Evolutionary conservation across 1,284 basidiomycete genomes (phyloP).

Genomic region (Pseudozyma sp.): DNA sequence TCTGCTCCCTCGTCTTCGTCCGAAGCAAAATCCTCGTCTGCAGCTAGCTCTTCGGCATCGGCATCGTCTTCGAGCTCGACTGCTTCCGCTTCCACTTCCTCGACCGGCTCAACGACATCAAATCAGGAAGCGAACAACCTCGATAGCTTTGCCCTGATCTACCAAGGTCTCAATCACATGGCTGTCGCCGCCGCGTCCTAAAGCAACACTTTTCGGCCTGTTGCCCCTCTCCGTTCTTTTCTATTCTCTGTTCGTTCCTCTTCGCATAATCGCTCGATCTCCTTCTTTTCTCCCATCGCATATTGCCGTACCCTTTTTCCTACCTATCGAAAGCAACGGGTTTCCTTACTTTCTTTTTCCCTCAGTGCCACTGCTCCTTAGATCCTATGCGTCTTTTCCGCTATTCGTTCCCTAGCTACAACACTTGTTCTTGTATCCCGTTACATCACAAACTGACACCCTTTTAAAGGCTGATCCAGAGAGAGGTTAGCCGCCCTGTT

Average conservation of each 20-base stretch:
- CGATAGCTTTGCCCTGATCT: slow-evolving; percentile 41
- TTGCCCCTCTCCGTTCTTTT: no score
- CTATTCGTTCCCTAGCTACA: background rate
- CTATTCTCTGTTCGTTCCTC: no score
- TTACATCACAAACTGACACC: no score
- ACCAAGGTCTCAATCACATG: slow-evolving; percentile 42
- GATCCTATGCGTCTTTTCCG: background rate
- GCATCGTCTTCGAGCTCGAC: slow-evolving; percentile 8
- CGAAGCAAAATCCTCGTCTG: background rate
- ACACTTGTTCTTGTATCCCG: slow-evolving; percentile 5
- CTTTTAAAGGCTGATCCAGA: background rate
- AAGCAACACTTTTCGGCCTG: no score
- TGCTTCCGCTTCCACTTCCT: slow-evolving; percentile 4
- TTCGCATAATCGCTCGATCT: no score
- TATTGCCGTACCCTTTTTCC: no score
- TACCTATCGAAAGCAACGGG: slow-evolving; percentile 23
- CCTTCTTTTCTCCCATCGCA: no score
- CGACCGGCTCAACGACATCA: background rate
- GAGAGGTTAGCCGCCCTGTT: slow-evolving; percentile 19
- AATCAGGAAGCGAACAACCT: slow-evolving; percentile 21
- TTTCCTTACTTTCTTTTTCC: slow-evolving; percentile 3
- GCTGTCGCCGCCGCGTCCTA: slow-evolving; percentile 45
- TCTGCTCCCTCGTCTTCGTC: background rate
- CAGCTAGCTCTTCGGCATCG: slow-evolving; percentile 1
- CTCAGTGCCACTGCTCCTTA: no score